Base-by-base conservation (phyloP, 1,139 yeast genomes). In the Suhomyces wounanorum region DNA sequence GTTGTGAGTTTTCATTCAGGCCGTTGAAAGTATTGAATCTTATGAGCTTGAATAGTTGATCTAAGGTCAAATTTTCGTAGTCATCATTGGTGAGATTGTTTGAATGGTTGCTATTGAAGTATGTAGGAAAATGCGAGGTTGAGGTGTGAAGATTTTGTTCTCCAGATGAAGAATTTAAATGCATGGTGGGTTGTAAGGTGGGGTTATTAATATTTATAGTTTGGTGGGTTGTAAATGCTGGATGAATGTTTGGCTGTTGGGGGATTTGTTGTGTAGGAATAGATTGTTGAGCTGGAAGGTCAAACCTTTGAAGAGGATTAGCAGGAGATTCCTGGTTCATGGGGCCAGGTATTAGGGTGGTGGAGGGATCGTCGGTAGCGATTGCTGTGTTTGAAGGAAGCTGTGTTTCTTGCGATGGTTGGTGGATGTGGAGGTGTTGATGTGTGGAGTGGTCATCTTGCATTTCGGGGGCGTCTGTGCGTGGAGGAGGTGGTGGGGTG, bases 11-110 rank as follows among this genome's bases (percentile, higher is more conserved):
- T 30, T 25, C 26, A 25, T 28, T 14, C 33, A 14, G 43, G 16
- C 31, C n/a, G 17, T 43, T 49, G 38, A 54, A 47, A 1, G 56
- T 51, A 43, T 54, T 56, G 44, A 55, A 54, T 35, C 59, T 36
- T 18, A 56, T 58, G 30, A 76, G 62, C 55, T 70, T 73, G 57
- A 77, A 68, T 43, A 75, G 63, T 55, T 76, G 77, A 21, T 70
- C 77, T 16, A 74, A 64, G 21, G 69, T 61, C 23, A 75, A 59
- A 49, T 63, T 69, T 42, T 75, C 79, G 57, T 70, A 74, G 54
- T 75, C 80, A 44, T 75, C 79, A 54, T 68, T 66, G 38, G 73
- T 70, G 40, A 73, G 64, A 53, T 61, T 67, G 50, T 64, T 58
- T 8, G 69, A 59, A 48, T 61, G 64, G 38, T 52, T 53, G 38